phyloP scores from a whole-genome alignment of 768 basidiomycete species.

The Panellus pusillus region DNA sequence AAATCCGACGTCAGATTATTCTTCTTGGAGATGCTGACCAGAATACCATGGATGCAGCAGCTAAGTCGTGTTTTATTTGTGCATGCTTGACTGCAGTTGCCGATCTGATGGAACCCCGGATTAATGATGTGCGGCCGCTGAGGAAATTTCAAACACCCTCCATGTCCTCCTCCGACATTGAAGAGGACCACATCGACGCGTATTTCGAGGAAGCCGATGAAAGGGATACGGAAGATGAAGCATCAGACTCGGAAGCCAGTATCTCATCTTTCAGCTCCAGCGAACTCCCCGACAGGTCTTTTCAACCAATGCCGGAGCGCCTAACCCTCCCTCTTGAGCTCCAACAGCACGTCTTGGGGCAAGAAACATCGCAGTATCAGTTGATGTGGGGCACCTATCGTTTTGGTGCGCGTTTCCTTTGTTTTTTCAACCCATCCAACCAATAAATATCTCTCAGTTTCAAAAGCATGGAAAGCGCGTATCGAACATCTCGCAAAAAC shows the following conservation, averaged over 20 bases:
- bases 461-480: slow-evolving; percentile 14
- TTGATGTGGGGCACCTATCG: slow-evolving; percentile 8
- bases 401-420: background rate
- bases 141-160: no score
- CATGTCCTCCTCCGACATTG: no score
- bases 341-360: background rate
- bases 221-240: slow-evolving; percentile 1
- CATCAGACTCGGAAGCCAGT: background rate
- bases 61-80: background rate
- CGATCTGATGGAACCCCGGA: no score
- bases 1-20: background rate
- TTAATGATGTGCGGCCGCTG: no score
- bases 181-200: no score
- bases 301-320: slow-evolving; percentile 14
- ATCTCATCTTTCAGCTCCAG: slow-evolving; percentile 7
- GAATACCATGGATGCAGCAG: slow-evolving; percentile 1
- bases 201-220: background rate
- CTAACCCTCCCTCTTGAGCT: slow-evolving; percentile 11
- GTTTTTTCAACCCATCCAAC: background rate
- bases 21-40: no score
- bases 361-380: background rate
- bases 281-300: background rate
- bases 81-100: background rate
- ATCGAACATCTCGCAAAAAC: slow-evolving; percentile 9
- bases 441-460: background rate